Evolutionary conservation across 805 yeast genomes (phyloP), one percentile per base, ranked within the genome.

Genomic region (Pichia eremophila): DNA sequence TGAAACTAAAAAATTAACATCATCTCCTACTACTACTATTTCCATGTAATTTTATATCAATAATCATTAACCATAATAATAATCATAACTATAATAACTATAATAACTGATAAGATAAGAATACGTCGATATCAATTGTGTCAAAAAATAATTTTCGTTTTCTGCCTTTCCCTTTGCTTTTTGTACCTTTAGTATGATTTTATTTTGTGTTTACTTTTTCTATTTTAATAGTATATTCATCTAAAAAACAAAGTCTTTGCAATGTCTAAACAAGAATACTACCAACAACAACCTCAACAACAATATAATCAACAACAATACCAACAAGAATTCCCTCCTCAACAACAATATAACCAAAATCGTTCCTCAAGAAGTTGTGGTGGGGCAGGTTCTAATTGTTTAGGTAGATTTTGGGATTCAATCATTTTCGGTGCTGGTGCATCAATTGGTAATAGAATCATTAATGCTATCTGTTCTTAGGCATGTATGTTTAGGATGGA

Each of bases 381-480:
- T 59, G 44, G 46, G 27, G 47, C 44, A 12, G 48, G 45, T 8
- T 29, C 41, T 8, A 81, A 75, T 58, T 78, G 86, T 55, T 95
- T 95, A 27, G 74, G 85, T 53, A 83, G 86, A 65, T 68, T 90
- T 50, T 96, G 95, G 50, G 80, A 88, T 55, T 95, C 97, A n/a
- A 90, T 95, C 35, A 78, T 90, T 43, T 91, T 88, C 55, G 97
- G 97, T 66, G 96, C 95, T 10, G 98, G 98, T 71, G 95, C 97
- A 38, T 83, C 96, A 1, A 72, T 90, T 46, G 98, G 98, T 60
- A 75, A 86, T 41, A 88, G 85, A 58, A 57, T 91, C 45, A 86
- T 90, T 39, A 79, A 84, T 58, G 74, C 85, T 40, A 83, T 86
- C 15, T 50, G 80, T 83, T 56, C 80, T 66, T 61, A 37, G n/a